Evolutionary conservation across 108 stramenopile genomes (phyloP), one percentile per base, ranked within the genome.

Genomic region (Conticribra guillardii): DNA sequence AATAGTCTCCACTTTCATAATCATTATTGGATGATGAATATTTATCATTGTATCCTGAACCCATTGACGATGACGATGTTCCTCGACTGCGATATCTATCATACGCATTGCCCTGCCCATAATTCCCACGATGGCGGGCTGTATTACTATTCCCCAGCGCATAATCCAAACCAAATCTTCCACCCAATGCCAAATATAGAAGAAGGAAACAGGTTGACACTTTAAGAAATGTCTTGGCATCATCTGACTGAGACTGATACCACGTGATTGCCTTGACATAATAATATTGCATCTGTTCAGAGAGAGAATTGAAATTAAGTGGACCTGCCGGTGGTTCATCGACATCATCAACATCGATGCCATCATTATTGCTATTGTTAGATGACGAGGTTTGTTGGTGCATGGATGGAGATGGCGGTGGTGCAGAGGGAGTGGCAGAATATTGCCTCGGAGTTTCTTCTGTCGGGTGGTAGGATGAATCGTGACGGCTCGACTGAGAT

Each of bases 171-270:
- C 92, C 92, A 64, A 93, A 93, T 60, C 88, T 61, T 24, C 92
- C 92, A 28, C 92, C 92, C 69, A 93, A 86, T 24, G 85, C 83
- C 17, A 93, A 65, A 59, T 93, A 93, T 4, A 93, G 45, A n/a
- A 80, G 31, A 17, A 89, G 16, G 44, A 93, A 62, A 14, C 60
- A 64, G 4, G 74, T 14, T 7, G 68, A 60, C 9, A 94, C 74
- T 65, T 88, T 85, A 56, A 91, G 44, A 11, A 90, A 29, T 26
- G 86, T 81, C 54, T 81, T 64, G 53, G 64, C 58, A 53, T 89
- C 85, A 8, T 88, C 87, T 9, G 86, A 82, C 61, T 79, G 85
- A 19, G 62, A 60, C 24, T 76, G 47, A 44, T 89, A 89, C 87
- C 87, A 89, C 11, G 61, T 24, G 17, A 67, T 50, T 2, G 57